A percentile compares a stretch with the other conserved stretches of the same genome.
Conservation (phyloP, 768 basidiomycete species). For the Lactarius evosmus region DNA sequence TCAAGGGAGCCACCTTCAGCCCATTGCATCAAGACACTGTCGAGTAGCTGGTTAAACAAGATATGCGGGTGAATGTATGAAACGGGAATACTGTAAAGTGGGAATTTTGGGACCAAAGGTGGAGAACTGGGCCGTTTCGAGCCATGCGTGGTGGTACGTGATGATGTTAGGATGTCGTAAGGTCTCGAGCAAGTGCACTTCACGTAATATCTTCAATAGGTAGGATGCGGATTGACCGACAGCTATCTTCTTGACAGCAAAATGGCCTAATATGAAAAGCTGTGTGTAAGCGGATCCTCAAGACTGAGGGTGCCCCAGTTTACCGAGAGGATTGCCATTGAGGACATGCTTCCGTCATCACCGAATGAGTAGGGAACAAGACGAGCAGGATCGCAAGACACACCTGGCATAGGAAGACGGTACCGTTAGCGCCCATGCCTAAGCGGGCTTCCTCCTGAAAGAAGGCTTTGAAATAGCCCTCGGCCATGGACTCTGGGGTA, state of each 20-base stretch:
- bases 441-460: conserved; percentile 86
- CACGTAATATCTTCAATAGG: conserved; percentile 75
- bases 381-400: conserved; percentile 22
- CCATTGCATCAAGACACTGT: conserved; percentile 88
- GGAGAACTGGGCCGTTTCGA: conserved; percentile 83
- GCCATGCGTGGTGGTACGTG: conserved; percentile 94
- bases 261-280: conserved; percentile 51
- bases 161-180: conserved; percentile 92
- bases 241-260: conserved; percentile 96
- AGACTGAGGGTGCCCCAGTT: conserved; percentile 27
- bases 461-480: conserved; percentile 91
- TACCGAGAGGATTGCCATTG: conserved; percentile 82
- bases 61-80: neutral
- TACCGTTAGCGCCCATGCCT: conserved; percentile 95
- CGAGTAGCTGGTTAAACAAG: neutral
- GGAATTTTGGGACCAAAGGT: conserved; percentile 86
- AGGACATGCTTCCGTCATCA: conserved; percentile 61
- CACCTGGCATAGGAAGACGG: conserved; percentile 85
- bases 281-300: conserved; percentile 12
- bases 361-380: neutral
- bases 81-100: conserved; percentile 67
- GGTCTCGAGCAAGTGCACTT: conserved; percentile 82
- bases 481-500: conserved; percentile 72
- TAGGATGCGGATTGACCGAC: conserved; percentile 89
- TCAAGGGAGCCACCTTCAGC: conserved; percentile 87